Conservation (phyloP, 2,329 filamentous ascomycete genomes). For the Dryadomyces quercus-mongolicae region DNA sequence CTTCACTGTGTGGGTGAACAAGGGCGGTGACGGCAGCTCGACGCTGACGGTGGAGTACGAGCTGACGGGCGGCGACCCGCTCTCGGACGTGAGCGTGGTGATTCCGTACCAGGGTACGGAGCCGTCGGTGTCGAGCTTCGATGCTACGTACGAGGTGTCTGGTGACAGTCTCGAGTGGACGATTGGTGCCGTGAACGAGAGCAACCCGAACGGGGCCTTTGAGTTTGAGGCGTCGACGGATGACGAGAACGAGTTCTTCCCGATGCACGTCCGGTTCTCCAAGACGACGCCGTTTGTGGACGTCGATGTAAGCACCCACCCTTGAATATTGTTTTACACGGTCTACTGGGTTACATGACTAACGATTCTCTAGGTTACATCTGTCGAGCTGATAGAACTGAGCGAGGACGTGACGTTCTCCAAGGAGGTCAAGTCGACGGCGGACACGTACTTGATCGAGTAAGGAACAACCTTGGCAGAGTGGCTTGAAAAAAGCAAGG, state of each 20-base stretch:
- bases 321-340: constrained; percentile 14
- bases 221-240: constrained; percentile 87
- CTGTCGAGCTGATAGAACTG: constrained; percentile 61
- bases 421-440: constrained; percentile 66
- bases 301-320: constrained; percentile 61
- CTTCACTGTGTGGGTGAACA: constrained; percentile 97
- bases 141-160: constrained; percentile 86
- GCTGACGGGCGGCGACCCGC: constrained; percentile 63
- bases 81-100: constrained; percentile 75
- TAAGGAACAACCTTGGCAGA: too few species aligned
- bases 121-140: constrained; percentile 82
- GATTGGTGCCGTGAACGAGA: constrained; percentile 73
- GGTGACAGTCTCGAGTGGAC: constrained; percentile 92
- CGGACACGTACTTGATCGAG: constrained; percentile 67
- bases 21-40: constrained; percentile 65
- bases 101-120: constrained; percentile 82
- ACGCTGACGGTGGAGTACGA: constrained; percentile 95
- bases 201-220: constrained; percentile 75
- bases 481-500: too few species aligned
- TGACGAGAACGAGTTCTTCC: constrained; percentile 94
- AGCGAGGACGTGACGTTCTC: constrained; percentile 71
- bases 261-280: constrained; percentile 83
- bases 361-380: constrained; percentile 38
- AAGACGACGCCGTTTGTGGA: constrained; percentile 82
- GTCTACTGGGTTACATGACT: constrained; percentile 8